Conservation (phyloP, 73 alveolate species). For the Paramecium caudatum region DNA sequence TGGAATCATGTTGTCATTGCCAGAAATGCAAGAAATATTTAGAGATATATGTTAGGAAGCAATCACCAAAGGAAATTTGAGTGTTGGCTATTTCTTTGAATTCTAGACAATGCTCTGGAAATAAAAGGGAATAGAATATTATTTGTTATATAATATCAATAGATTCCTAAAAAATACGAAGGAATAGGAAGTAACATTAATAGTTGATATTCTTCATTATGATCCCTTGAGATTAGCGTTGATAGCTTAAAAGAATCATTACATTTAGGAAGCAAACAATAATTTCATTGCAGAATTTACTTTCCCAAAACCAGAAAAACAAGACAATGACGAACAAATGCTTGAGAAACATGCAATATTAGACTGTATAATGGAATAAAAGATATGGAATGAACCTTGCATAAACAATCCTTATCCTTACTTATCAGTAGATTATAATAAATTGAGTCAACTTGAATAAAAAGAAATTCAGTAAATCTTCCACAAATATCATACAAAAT, state of each 20-base stretch:
- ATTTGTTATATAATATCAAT: slow-evolving; percentile 25
- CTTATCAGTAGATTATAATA: slow-evolving; percentile 26
- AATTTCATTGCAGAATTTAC: slow-evolving; percentile 13
- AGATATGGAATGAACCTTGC: slow-evolving; percentile 62
- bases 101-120: slow-evolving; percentile 25
- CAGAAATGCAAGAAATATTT: slow-evolving; percentile 1
- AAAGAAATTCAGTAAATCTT: slow-evolving; percentile 39
- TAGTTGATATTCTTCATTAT: slow-evolving; percentile 24
- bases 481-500: slow-evolving; percentile 41
- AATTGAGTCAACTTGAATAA: slow-evolving; percentile 9
- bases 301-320: slow-evolving; percentile 26
- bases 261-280: background rate
- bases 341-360: slow-evolving; percentile 62
- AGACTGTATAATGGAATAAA: slow-evolving; percentile 16
- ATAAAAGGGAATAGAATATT: slow-evolving; percentile 45
- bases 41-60: slow-evolving; percentile 6
- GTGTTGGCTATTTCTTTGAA: background rate
- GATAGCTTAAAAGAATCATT: background rate
- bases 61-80: background rate
- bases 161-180: background rate
- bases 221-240: slow-evolving; percentile 25
- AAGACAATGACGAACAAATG: slow-evolving; percentile 34
- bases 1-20: slow-evolving; percentile 2
- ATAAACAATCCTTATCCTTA: slow-evolving; percentile 61
- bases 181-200: slow-evolving; percentile 26